A percentile compares a stretch with the other conserved stretches of the same genome.
These are phyloP conservation scores for Hypoxylon sp. DNA, from an alignment of 2,329 filamentous ascomycete genomes.

Conservation along the genomic window DNA sequence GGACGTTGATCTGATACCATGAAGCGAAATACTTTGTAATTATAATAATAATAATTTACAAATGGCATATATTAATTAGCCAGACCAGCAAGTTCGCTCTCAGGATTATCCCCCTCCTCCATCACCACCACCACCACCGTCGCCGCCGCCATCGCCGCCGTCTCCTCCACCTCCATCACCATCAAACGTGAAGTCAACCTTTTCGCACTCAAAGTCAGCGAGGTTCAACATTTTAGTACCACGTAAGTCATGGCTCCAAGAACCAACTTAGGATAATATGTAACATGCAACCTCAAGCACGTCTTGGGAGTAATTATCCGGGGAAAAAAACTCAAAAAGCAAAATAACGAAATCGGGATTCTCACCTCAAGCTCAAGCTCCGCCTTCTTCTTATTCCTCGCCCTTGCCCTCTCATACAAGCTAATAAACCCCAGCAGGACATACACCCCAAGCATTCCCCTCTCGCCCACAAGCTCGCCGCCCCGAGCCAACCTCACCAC, in stretches of 20 bases:
- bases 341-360: not conserved
- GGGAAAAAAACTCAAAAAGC: not conserved
- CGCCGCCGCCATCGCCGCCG: slow-evolving; percentile 9
- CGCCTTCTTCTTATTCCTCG: slow-evolving; percentile 14
- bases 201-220: not conserved
- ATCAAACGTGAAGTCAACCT: slow-evolving; percentile 24
- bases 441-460: slow-evolving; percentile 18
- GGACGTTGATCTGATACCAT: slow-evolving; percentile 12
- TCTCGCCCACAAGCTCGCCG: slow-evolving; percentile 5
- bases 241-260: not conserved
- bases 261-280: not conserved
- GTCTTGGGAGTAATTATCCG: not conserved
- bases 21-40: slow-evolving; percentile 1
- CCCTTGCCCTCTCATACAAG: slow-evolving; percentile 25
- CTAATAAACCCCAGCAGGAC: slow-evolving; percentile 28
- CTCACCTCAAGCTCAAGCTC: slow-evolving; percentile 13
- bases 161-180: slow-evolving; percentile 13
- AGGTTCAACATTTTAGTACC: not conserved
- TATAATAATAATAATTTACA: slow-evolving; percentile 1
- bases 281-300: not conserved
- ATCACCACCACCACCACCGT: slow-evolving; percentile 14
- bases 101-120: slow-evolving; percentile 6
- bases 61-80: not conserved
- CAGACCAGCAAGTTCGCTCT: not conserved
- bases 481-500: slow-evolving; percentile 21